These are phyloP conservation scores for Boletus semigastroideus DNA, from an alignment of 1,284 basidiomycete species.

Conservation along the genomic window DNA sequence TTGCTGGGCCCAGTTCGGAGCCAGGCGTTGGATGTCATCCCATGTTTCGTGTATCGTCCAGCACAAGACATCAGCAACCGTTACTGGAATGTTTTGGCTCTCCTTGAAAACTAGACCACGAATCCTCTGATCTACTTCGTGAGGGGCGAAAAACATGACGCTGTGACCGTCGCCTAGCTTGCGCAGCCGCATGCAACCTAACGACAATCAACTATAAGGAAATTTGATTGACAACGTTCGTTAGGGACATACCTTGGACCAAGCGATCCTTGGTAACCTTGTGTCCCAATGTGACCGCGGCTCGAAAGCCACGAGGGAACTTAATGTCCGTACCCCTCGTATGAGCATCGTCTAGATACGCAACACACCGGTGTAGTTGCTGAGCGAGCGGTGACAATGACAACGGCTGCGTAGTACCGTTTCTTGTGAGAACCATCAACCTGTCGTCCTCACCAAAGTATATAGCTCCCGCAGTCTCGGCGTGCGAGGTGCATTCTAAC, in stretches of 20 bases:
- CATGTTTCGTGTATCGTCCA: not conserved
- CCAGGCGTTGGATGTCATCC: not conserved
- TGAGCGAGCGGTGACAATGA: not conserved
- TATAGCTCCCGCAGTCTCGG: not conserved
- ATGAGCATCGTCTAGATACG: constrained; percentile 1
- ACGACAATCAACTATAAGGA: not conserved
- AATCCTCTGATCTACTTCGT: not conserved
- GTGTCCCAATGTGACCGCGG: not conserved
- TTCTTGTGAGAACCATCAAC: constrained; percentile 1
- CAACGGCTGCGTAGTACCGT: not conserved
- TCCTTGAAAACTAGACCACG: not conserved
- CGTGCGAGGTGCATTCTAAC: not conserved
- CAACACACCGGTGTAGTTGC: not conserved
- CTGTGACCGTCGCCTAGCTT: not conserved
- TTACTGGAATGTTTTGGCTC: not conserved
- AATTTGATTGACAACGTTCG: not conserved
- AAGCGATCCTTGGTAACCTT: not conserved
- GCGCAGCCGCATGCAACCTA: constrained; percentile 3
- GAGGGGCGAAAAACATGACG: not conserved
- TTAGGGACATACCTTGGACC: not conserved
- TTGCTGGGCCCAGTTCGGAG: not conserved
- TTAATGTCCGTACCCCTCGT: not conserved
- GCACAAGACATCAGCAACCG: not conserved
- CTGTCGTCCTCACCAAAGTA: not conserved
- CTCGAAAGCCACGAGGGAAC: not conserved